Percentiles rank a stretch among this genome's conserved stretches.
Evolutionary conservation across 805 yeast species (phyloP).

Genomic region (Tetrapisispora pingtungensis): DNA sequence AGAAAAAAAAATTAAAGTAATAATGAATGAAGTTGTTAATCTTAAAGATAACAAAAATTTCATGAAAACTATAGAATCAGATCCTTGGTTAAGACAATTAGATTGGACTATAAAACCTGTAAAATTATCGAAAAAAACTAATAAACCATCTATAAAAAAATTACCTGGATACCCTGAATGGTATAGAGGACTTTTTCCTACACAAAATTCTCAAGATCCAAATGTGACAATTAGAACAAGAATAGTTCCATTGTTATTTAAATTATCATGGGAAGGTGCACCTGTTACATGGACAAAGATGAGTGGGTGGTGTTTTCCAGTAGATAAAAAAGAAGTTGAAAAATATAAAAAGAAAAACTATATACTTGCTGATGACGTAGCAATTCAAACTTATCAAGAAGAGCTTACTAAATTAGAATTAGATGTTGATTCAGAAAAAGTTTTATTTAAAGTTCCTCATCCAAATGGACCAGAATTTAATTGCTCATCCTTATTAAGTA

Average conservation of each 20-base stretch:
- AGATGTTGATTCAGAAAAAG: constrained; percentile 2
- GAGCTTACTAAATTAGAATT: constrained; percentile 8
- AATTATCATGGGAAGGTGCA: constrained; percentile 73
- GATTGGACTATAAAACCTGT: constrained; percentile 71
- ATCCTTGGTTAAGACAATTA: constrained; percentile 85
- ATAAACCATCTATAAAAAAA: constrained; percentile 59
- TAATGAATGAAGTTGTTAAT: constrained; percentile 51
- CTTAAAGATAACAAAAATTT: constrained; percentile 34
- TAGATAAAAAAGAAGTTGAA: constrained; percentile 28
- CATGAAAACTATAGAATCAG: constrained; percentile 30
- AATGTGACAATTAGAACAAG: constrained; percentile 64
- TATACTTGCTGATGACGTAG: constrained; percentile 15
- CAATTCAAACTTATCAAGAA: constrained; percentile 9
- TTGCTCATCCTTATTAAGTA: constrained; percentile 69
- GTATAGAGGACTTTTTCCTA: constrained; percentile 55
- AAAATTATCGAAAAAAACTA: constrained; percentile 50
- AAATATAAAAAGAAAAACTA: constrained; percentile 31
- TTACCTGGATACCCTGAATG: constrained; percentile 90
- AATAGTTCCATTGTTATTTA: constrained; percentile 63
- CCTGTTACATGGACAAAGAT: constrained; percentile 75
- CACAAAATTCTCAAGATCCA: constrained; percentile 33
- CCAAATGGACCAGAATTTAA: constrained; percentile 69
- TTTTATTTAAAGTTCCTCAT: constrained; percentile 71
- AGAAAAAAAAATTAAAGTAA: constrained; percentile 42
- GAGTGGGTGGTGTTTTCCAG: constrained; percentile 84